A percentile compares a stretch with the other conserved stretches of the same genome.
Evolutionary conservation across 176 grass and related monocot genomes (phyloP).

Genomic region (Elaeis guineensis): DNA sequence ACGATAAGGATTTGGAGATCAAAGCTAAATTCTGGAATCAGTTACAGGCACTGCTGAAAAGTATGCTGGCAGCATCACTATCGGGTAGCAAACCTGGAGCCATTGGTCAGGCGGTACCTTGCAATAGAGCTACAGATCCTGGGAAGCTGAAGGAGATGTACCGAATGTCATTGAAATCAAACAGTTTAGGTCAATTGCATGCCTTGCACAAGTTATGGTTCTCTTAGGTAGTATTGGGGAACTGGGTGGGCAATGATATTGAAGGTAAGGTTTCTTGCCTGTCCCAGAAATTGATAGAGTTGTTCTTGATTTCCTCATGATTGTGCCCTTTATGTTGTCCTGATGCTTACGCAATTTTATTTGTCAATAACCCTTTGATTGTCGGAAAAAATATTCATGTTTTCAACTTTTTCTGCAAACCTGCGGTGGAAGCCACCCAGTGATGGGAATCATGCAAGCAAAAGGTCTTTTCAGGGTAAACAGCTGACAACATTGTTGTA

Average conservation of each 20-base stretch:
- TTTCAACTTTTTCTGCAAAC: too few relatives aligned
- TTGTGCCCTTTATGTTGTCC: too few relatives aligned
- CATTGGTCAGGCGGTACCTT: conserved; percentile 23
- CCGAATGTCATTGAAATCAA: conserved; percentile 59
- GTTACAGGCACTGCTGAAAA: conserved; percentile 67
- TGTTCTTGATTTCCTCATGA: too few relatives aligned
- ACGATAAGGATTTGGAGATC: conserved; percentile 43
- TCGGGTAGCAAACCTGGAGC: conserved; percentile 28
- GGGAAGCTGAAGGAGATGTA: conserved; percentile 76
- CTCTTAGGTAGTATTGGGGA: conserved; percentile 3
- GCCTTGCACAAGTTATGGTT: conserved; percentile 61
- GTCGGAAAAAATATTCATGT: too few relatives aligned
- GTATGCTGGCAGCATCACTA: conserved; percentile 39
- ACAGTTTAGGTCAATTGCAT: conserved; percentile 46
- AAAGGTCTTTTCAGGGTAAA: too few relatives aligned
- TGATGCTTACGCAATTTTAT: too few relatives aligned
- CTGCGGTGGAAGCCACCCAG: too few relatives aligned
- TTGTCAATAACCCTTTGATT: too few relatives aligned
- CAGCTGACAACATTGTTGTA: too few relatives aligned
- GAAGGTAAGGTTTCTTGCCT: not conserved
- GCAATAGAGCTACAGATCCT: conserved; percentile 35
- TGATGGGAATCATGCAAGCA: too few relatives aligned
- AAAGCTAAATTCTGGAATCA: conserved; percentile 69
- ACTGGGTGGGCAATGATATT: conserved; percentile 4
- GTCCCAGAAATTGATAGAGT: not conserved